phyloP scores from a whole-genome alignment of 2,329 filamentous ascomycete species.

The Elsinoe fawcettii region DNA sequence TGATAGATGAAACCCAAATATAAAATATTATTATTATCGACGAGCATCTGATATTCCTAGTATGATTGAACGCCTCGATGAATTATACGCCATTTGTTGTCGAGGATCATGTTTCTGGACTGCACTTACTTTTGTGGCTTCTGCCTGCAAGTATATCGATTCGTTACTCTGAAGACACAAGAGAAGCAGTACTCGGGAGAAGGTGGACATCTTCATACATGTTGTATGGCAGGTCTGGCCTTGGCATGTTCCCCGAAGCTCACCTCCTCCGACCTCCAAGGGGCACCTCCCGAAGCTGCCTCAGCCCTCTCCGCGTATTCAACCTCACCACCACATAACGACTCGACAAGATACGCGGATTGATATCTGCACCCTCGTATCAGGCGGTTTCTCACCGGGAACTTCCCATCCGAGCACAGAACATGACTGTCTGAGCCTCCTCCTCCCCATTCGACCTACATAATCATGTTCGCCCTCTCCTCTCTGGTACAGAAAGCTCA shows the following conservation, averaged over 20 bases:
- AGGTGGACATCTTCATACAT: not conserved
- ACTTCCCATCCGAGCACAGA: not conserved
- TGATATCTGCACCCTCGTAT: not conserved
- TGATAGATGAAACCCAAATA: conserved; percentile 1
- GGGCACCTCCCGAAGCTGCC: not conserved
- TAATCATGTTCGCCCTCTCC: conserved; percentile 55
- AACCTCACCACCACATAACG: not conserved
- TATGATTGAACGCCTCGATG: no score
- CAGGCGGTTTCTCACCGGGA: not conserved
- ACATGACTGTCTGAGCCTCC: not conserved
- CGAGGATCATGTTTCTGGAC: no score
- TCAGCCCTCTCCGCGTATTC: not conserved
- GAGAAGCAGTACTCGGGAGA: no score
- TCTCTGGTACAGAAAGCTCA: conserved; percentile 93
- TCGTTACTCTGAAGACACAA: no score
- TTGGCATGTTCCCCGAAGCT: not conserved
- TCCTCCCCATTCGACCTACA: conserved; percentile 14
- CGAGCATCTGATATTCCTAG: no score
- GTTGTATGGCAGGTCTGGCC: not conserved
- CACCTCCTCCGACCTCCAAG: conserved; percentile 8
- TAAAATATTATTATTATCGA: not conserved
- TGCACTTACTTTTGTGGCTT: no score
- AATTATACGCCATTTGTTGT: no score
- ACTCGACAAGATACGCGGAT: not conserved
- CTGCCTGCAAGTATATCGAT: no score